A percentile compares a stretch with the other conserved stretches of the same genome.
Conservation (phyloP, 2,329 filamentous ascomycete species). For the Fusarium hostae region DNA sequence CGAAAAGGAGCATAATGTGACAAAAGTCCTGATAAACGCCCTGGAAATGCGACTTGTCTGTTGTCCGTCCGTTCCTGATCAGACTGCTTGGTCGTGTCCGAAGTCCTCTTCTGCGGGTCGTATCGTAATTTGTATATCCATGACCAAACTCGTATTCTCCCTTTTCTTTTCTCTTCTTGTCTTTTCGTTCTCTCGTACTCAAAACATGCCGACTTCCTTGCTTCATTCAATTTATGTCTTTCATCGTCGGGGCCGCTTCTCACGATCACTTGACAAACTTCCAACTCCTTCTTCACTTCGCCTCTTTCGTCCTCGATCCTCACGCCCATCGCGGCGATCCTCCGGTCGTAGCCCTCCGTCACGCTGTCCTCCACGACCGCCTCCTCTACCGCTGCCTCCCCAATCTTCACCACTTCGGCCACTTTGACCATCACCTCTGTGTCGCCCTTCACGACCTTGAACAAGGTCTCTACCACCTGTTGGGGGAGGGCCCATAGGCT, state of each 20-base stretch:
- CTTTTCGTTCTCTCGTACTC: slow-evolving; percentile 26
- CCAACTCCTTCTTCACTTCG: slow-evolving; percentile 61
- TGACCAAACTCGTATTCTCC: slow-evolving; percentile 12
- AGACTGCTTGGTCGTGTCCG: slow-evolving; percentile 31
- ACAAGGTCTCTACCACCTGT: slow-evolving; percentile 46
- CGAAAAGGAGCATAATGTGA: slow-evolving; percentile 34
- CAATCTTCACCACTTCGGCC: slow-evolving; percentile 50
- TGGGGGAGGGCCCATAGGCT: slow-evolving; percentile 48
- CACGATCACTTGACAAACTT: slow-evolving; percentile 55
- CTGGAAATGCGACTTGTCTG: slow-evolving; percentile 38
- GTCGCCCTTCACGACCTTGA: slow-evolving; percentile 49
- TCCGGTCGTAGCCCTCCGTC: slow-evolving; percentile 46
- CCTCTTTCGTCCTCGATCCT: slow-evolving; percentile 53
- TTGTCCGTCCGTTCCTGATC: slow-evolving; percentile 15
- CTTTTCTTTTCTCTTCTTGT: not conserved
- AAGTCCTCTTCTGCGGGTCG: slow-evolving; percentile 20
- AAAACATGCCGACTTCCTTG: slow-evolving; percentile 28
- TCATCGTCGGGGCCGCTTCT: slow-evolving; percentile 65
- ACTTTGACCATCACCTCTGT: slow-evolving; percentile 44
- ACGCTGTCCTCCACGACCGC: slow-evolving; percentile 50
- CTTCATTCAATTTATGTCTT: slow-evolving; percentile 34
- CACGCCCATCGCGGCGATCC: slow-evolving; percentile 49
- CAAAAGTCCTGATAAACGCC: slow-evolving; percentile 37
- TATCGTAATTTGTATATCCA: slow-evolving; percentile 19
- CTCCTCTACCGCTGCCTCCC: slow-evolving; percentile 47